These are phyloP conservation scores for Barbarea vulgaris DNA, from an alignment of 345 rosid species.

Conservation along the genomic window DNA sequence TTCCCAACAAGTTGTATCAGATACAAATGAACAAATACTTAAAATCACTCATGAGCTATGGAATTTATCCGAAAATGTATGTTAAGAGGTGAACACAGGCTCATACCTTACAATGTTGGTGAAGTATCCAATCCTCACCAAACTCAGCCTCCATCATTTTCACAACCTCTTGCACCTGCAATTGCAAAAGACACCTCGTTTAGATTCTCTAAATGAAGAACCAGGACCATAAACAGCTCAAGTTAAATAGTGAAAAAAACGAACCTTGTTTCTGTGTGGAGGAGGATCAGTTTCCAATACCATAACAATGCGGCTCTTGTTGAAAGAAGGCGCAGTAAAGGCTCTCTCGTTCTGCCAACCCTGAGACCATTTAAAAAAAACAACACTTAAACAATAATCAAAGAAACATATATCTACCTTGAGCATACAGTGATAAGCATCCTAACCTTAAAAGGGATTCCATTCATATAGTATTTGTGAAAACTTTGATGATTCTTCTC, in stretches of 20 bases:
- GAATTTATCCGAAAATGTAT: not conserved
- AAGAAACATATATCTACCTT: not conserved
- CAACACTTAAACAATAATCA: not conserved
- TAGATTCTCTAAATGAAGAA: slow-evolving; percentile 20
- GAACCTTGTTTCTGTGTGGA: slow-evolving; percentile 71
- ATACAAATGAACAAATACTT: not conserved
- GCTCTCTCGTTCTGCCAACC: slow-evolving; percentile 70
- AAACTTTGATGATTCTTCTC: slow-evolving; percentile 69
- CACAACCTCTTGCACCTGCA: slow-evolving; percentile 73
- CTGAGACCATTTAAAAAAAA: slow-evolving; percentile 43
- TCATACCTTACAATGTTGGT: slow-evolving; percentile 66
- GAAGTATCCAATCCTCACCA: slow-evolving; percentile 82
- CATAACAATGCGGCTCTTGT: slow-evolving; percentile 54
- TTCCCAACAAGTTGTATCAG: not conserved
- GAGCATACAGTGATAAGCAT: not conserved
- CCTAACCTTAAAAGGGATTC: slow-evolving; percentile 74
- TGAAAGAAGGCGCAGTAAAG: slow-evolving; percentile 38
- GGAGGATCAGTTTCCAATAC: slow-evolving; percentile 58
- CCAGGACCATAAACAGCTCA: not conserved
- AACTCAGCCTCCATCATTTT: slow-evolving; percentile 84
- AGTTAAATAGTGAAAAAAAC: not conserved
- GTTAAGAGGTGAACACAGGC: not conserved
- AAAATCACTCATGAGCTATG: not conserved
- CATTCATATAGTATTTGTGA: slow-evolving; percentile 66
- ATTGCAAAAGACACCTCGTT: not conserved